Evolutionary conservation across 345 rosid genomes (phyloP), one percentile per base, ranked within the genome.

Genomic region (Melastoma malabathricum): DNA sequence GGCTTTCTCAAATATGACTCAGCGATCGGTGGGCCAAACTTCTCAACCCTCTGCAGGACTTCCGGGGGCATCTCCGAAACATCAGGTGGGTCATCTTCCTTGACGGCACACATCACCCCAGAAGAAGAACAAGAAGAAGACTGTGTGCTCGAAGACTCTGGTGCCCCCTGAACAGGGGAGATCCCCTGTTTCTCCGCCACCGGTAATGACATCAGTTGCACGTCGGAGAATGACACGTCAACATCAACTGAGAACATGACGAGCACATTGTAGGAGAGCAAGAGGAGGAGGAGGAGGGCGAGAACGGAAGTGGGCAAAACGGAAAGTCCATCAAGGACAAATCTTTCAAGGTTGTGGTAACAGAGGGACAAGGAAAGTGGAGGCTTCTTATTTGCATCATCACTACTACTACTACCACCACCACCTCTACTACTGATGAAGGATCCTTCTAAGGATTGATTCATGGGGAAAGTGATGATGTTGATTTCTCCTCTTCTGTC

Each of bases 231-330:
- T 1, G 38, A 1, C 8, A 29, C 3, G 5, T 29, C 74, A 53
- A 76, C 53, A 49, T 60, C 66, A 58, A 83, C 17, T 62, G 64
- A 76, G 75, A 86, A 86, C 27, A 89, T 80, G 44, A 70, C 69
- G 68, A 72, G 76, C 54, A 80, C 89, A 67, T 86, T 89, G 71
- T 66, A 77, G 58, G 71, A 43, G 25, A 83, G 56, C 50, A 86
- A 84, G 47, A 83, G 52, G 51, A 86, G 13, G 15, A 83, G 61
- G 27, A 81, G 60, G 13, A 89, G 76, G 65, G 87, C 85, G 13
- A 89, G 67, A 48, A 85, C 61, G 16, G 87, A 77, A 64, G 90
- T 70, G 25, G 95, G 84, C 3, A 81, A 51, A 64, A 77, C 71
- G 47, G 59, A 52, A 48, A 77, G 64, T 45, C 64, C 73, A 10